Evolutionary conservation across 1,139 yeast species (phyloP).

Genomic region (Nakaseomyces delphensis): DNA sequence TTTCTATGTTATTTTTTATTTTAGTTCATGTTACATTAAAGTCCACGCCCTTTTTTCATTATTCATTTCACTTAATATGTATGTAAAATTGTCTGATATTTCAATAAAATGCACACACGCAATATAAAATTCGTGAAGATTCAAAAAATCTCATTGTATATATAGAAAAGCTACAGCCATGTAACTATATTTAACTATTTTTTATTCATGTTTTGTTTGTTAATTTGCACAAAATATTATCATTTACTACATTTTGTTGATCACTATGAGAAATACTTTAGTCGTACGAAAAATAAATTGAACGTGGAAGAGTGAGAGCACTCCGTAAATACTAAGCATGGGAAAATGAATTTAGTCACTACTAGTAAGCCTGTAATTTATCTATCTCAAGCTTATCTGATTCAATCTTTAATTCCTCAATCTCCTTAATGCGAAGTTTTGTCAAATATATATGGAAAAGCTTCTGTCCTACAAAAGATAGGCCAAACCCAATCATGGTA

Average conservation of each 20-base stretch:
- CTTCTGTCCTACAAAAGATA: conserved; percentile 7
- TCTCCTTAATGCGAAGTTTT: conserved; percentile 4
- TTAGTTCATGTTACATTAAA: conserved; percentile 4
- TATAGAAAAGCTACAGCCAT: too few relatives aligned
- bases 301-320: too few relatives aligned
- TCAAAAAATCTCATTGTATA: too few relatives aligned
- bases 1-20: not conserved
- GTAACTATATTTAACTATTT: too few relatives aligned
- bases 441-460: conserved; percentile 1
- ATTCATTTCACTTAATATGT: conserved; percentile 4
- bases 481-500: conserved; percentile 25
- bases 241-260: too few relatives aligned
- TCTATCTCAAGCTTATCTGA: conserved; percentile 2
- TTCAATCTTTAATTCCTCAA: conserved; percentile 2
- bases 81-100: conserved; percentile 4
- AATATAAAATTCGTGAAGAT: conserved; percentile 5
- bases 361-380: not conserved
- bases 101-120: not conserved
- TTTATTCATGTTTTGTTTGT: too few relatives aligned
- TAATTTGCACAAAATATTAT: too few relatives aligned
- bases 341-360: too few relatives aligned
- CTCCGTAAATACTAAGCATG: too few relatives aligned
- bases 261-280: too few relatives aligned
- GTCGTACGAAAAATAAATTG: too few relatives aligned
- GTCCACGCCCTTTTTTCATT: not conserved